Evolutionary conservation across 2,329 filamentous ascomycete genomes (phyloP).

Genomic region (Claviceps sp.): DNA sequence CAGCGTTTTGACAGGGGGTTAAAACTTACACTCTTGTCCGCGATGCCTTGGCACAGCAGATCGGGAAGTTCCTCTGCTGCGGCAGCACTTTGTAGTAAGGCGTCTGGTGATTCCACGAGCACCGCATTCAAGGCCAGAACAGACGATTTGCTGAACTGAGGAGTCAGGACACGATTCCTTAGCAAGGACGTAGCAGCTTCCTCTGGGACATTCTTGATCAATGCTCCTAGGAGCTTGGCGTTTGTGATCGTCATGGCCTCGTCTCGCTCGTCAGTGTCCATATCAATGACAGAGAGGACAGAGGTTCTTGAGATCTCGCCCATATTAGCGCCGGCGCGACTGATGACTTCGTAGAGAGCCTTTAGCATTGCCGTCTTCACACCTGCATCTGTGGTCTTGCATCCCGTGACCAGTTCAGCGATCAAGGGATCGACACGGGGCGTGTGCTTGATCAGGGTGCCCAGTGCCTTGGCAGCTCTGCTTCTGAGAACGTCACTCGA

Average conservation of each 20-base stretch:
- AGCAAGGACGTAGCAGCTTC: slow-evolving; percentile 48
- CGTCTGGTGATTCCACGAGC: slow-evolving; percentile 62
- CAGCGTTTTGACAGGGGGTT: too few relatives aligned
- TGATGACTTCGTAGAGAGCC: slow-evolving; percentile 89
- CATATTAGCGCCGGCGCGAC: slow-evolving; percentile 91
- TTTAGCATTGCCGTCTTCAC: slow-evolving; percentile 95
- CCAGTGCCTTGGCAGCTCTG: slow-evolving; percentile 83
- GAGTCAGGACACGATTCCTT: slow-evolving; percentile 66
- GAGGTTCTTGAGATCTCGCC: slow-evolving; percentile 74
- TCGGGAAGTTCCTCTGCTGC: slow-evolving; percentile 56
- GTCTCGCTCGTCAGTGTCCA: slow-evolving; percentile 62
- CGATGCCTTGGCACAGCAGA: slow-evolving; percentile 69
- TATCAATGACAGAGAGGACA: slow-evolving; percentile 82
- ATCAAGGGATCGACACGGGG: slow-evolving; percentile 92
- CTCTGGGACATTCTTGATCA: slow-evolving; percentile 72
- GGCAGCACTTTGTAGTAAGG: slow-evolving; percentile 51
- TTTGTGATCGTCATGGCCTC: slow-evolving; percentile 76
- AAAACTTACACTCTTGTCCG: slow-evolving; percentile 54
- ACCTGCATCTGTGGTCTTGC: slow-evolving; percentile 71
- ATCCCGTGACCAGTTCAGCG: slow-evolving; percentile 82
- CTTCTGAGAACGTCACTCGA: slow-evolving; percentile 79
- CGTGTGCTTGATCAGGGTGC: slow-evolving; percentile 89
- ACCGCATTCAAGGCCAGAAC: slow-evolving; percentile 82
- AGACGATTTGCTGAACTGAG: slow-evolving; percentile 63
- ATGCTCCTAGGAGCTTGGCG: slow-evolving; percentile 74